Base-by-base conservation (phyloP, 225 moss, liverwort and hornwort genomes). In the Anthoceros angustus region DNA sequence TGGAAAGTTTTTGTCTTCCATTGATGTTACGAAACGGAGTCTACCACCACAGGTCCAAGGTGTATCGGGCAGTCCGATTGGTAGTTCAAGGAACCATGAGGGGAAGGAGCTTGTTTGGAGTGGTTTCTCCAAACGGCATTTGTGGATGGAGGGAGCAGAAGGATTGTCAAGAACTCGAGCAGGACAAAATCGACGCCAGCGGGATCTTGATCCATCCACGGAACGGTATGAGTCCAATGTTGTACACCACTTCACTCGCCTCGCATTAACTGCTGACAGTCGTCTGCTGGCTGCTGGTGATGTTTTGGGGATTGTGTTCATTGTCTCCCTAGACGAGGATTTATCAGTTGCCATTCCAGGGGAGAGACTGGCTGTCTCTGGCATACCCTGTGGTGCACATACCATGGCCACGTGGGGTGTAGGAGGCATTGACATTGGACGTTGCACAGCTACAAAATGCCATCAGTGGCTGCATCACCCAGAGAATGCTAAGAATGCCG, bases 301-400 rank as follows among this genome's bases (percentile, higher is more conserved):
- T 80, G 75, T 70, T 25, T 77, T 72, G 65, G 98, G 98, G 66
- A 39, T 92, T 21, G 67, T 89, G 42, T 87, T 73, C 74, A 62
- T 98, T 41, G 72, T 98, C 43, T 89, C 98, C 24, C 78, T 75
- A 21, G 89, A 92, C 80, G 84, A 87, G 10, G 89, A 80, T 67
- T 87, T 98, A 71, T 66, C 72, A 62, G 71, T 71, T 63, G 63
- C 78, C 43, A 42, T 65, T 42, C 18, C 74, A 42, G 64, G 32
- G 2, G n/a, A 42, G 62, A 42, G 64, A 38, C 60, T 14, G 18
- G 24, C 25, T 49, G 10, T 63, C 23, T 20, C 61, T 21, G 50
- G 43, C 55, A 61, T 67, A 42, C 48, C 63, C 65, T 67, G 43
- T 68, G 71, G 75, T 55, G 1, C 55, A 7, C 18, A 55, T 23